Base-by-base conservation (phyloP, 106 monocot species). In the Dendrobium huoshanense region DNA sequence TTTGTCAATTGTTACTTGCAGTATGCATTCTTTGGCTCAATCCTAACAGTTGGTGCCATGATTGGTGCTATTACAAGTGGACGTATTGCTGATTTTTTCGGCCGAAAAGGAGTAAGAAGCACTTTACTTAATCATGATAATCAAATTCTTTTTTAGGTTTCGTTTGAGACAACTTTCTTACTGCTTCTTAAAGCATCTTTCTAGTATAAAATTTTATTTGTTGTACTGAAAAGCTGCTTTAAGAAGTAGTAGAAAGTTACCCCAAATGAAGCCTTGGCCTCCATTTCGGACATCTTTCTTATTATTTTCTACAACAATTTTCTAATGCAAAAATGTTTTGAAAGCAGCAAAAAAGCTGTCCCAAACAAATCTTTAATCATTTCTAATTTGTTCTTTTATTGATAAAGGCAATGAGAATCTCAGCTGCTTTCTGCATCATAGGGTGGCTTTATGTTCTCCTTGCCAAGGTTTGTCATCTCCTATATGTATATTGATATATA, bases 381-480 rank as follows among this genome's bases (percentile, higher is more conserved):
- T 77, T 73, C 79, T n/a, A 44, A 65, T 55, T 37, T 49, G 13
- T 79, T 85, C 7, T 68, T 85, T 73, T 2, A 55, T 84, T 72
- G 45, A 77, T 80, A 37, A 68, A 92, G 92, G 95, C 95, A 73
- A 92, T 95, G 92, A 82, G 92, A 73, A 45, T 64, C 20, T 87
- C 95, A 67, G 80, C 88, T 77, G 41, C 85, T 45, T 55, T 92
- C 72, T 95, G 95, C 87, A 81, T 90, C 27, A 68, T 89, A 9
- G 92, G 95, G 65, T 95, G 88, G 90, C 77, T 95, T 4, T 77
- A 81, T 5, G 79, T 95, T 24, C 91, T 84, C 67, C 86, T 90
- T 44, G 86, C 92, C 17, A 10, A 85, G 83, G 95, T 95, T 56
- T 56, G 56, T 16, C 56, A 56, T 56, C 19, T 19, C 18, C 19